phyloP scores from a whole-genome alignment of 257 asterid genomes.

The Gardenia jasminoides region DNA sequence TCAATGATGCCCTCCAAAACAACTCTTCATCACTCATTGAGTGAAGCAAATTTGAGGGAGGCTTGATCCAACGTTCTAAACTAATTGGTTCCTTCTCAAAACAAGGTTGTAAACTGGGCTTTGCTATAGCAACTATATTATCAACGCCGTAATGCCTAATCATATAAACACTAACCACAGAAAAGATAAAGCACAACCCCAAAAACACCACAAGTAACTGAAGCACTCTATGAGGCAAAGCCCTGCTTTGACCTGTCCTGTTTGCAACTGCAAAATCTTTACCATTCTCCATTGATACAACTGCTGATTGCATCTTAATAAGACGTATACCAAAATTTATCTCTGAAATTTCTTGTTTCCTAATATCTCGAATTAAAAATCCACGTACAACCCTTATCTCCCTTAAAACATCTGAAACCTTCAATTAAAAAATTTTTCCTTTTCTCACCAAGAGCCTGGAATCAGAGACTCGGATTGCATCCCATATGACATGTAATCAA shows the following conservation, averaged over 20 bases:
- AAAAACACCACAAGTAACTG: constrained; percentile 36
- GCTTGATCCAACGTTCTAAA: constrained; percentile 42
- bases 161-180: constrained; percentile 42
- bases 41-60: constrained; percentile 44
- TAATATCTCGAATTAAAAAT: constrained; percentile 9
- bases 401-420: neutral
- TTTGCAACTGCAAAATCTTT: constrained; percentile 31
- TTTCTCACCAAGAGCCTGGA: neutral
- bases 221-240: constrained; percentile 42
- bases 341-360: constrained; percentile 7
- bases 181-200: constrained; percentile 37
- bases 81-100: constrained; percentile 22
- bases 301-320: constrained; percentile 20
- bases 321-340: neutral
- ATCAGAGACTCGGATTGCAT: neutral
- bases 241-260: constrained; percentile 39
- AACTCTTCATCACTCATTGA: constrained; percentile 44
- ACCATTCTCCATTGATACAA: constrained; percentile 37
- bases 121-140: constrained; percentile 23
- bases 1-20: constrained; percentile 50
- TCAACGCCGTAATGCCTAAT: constrained; percentile 34
- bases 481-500: neutral
- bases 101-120: constrained; percentile 37
- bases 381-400: neutral
- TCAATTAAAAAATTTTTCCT: neutral